Evolutionary conservation across 306 rosid species (phyloP).

Genomic region (Abrus precatorius): DNA sequence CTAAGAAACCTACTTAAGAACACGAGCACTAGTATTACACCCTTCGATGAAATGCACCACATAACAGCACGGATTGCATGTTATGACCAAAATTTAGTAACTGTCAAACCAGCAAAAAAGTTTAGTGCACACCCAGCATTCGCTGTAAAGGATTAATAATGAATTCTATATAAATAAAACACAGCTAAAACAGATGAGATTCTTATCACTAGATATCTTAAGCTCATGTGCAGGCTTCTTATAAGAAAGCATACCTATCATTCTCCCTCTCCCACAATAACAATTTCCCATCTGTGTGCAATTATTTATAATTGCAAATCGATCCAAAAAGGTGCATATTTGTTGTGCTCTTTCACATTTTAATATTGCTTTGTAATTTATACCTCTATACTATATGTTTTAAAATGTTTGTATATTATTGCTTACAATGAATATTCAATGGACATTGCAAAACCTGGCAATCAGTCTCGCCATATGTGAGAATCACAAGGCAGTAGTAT

Average conservation of each 20-base stretch:
- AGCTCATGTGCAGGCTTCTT: not conserved
- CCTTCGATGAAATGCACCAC: not conserved
- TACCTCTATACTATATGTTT: not conserved
- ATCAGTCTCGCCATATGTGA: slow-evolving; percentile 11
- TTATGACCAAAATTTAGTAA: slow-evolving; percentile 6
- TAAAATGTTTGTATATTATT: not conserved
- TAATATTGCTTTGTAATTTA: not conserved
- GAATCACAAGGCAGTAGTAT: not conserved
- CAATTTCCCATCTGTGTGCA: slow-evolving; percentile 7
- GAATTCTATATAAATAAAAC: not conserved
- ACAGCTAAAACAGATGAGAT: not conserved
- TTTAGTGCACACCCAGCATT: slow-evolving; percentile 1
- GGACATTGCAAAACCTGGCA: slow-evolving; percentile 15
- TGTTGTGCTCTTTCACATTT: not conserved
- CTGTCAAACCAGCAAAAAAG: not conserved
- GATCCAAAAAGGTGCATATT: not conserved
- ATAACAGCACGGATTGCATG: not conserved
- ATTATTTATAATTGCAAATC: not conserved
- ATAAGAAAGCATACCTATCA: not conserved
- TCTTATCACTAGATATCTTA: not conserved
- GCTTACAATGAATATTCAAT: slow-evolving; percentile 8
- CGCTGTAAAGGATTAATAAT: not conserved
- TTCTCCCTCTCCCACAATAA: not conserved
- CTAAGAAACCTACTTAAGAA: too few relatives aligned
- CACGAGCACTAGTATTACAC: not conserved